phyloP scores from a whole-genome alignment of 306 rosid species.

The Fragaria nilgerrensis region DNA sequence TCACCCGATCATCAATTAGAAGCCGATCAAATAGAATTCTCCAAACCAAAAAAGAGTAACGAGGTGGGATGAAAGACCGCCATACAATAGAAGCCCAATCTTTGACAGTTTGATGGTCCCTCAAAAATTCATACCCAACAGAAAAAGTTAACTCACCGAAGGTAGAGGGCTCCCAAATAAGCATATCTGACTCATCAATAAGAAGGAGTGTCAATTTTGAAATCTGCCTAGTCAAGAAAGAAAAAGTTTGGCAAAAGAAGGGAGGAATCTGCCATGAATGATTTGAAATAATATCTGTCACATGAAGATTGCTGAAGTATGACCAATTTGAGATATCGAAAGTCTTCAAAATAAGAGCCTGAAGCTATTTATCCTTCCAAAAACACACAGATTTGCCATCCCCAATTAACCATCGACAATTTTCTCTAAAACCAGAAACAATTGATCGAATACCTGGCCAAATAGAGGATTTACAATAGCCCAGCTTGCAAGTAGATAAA shows the following conservation, averaged over 20 bases:
- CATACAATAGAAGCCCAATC: too few species aligned
- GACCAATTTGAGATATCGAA: neutral
- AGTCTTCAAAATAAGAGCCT: neutral
- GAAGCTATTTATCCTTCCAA: neutral
- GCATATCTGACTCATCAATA: too few species aligned
- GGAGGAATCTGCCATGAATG: neutral
- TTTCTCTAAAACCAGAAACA: too few species aligned
- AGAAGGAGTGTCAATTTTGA: too few species aligned
- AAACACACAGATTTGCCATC: neutral
- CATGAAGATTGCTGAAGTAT: neutral
- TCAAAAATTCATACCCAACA: neutral
- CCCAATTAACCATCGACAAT: neutral
- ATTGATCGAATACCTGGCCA: too few species aligned
- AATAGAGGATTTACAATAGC: too few species aligned
- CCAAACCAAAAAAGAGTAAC: too few species aligned
- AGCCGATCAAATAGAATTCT: too few species aligned
- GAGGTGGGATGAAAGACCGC: too few species aligned
- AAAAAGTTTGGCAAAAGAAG: neutral
- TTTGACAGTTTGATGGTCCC: neutral
- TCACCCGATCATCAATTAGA: neutral
- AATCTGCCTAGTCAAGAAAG: neutral
- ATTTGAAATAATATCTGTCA: neutral
- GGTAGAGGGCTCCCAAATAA: neutral
- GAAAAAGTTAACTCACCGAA: neutral
- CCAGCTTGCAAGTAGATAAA: too few species aligned